A percentile compares a stretch with the other conserved stretches of the same genome.
phyloP scores from a whole-genome alignment of 192 early-diverging fungal species.

The Coemansia javaensis region DNA sequence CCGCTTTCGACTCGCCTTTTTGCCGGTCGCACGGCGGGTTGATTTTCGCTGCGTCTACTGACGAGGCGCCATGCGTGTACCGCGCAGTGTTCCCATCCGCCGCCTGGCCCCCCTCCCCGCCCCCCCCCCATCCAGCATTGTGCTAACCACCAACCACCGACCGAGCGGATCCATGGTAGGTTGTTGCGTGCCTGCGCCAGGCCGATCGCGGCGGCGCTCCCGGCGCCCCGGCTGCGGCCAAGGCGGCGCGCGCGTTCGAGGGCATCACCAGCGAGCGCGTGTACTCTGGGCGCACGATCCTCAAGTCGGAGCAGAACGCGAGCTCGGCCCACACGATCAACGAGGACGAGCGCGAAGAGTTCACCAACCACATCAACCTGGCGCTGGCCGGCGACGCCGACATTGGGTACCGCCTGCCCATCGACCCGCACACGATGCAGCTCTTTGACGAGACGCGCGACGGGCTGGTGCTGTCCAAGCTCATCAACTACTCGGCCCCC shows the following conservation, averaged over 20 bases:
- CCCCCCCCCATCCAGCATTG: not conserved
- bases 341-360: constrained; percentile 96
- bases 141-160: not conserved
- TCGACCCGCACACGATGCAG: constrained; percentile 91
- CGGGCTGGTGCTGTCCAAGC: constrained; percentile 91
- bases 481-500: constrained; percentile 95
- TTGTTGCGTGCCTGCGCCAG: constrained; percentile 40
- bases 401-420: constrained; percentile 82
- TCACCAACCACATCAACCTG: constrained; percentile 91
- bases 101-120: no score
- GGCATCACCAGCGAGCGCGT: constrained; percentile 50
- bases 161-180: constrained; percentile 5
- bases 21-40: no score
- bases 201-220: constrained; percentile 17
- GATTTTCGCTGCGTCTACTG: no score
- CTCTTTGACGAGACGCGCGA: constrained; percentile 94
- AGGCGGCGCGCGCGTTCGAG: constrained; percentile 35
- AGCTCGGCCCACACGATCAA: constrained; percentile 97
- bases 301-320: constrained; percentile 73
- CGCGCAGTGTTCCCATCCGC: no score
- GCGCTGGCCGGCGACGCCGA: constrained; percentile 75
- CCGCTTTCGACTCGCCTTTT: no score
- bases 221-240: constrained; percentile 12
- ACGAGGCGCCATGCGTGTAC: no score
- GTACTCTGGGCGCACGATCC: constrained; percentile 76